Conservation (phyloP, 1,284 basidiomycete species). For the Ustilago loliicola region DNA sequence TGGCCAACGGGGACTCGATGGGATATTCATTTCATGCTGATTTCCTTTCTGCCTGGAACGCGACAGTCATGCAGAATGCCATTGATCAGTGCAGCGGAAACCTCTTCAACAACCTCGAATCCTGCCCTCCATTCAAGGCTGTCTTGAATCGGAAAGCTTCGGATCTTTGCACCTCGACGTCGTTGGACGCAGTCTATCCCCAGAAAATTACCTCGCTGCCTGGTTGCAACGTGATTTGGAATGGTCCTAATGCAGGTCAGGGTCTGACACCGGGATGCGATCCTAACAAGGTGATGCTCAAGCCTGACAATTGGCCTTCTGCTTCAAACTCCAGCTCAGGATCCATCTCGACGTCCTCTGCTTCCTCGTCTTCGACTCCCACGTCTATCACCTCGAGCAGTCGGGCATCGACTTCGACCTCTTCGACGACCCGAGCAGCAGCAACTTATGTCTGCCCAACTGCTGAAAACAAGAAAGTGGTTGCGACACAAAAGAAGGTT, state of each 20-base stretch:
- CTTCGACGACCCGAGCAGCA: background rate
- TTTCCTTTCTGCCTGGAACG: conserved; percentile 73
- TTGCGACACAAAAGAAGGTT: background rate
- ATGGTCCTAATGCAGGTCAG: conserved; percentile 50
- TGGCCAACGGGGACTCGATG: conserved; percentile 51
- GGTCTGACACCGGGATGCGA: conserved; percentile 41
- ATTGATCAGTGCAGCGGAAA: conserved; percentile 74
- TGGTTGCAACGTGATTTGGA: conserved; percentile 53
- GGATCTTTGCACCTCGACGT: conserved; percentile 10
- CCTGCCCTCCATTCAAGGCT: conserved; percentile 69
- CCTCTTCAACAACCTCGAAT: conserved; percentile 71
- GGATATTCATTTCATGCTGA: conserved; percentile 74
- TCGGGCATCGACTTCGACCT: background rate
- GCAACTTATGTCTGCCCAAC: conserved; percentile 2
- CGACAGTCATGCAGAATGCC: conserved; percentile 72
- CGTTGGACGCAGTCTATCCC: conserved; percentile 18
- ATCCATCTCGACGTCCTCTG: too few relatives aligned
- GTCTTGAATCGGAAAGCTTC: conserved; percentile 27
- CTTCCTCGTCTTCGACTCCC: conserved; percentile 6
- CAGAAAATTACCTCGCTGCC: conserved; percentile 32
- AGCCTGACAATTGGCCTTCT: conserved; percentile 21
- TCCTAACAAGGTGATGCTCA: conserved; percentile 39
- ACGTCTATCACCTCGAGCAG: background rate
- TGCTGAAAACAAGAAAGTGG: background rate
- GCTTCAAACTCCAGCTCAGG: conserved; percentile 2